phyloP scores from a whole-genome alignment of 176 grass and related monocot species.

The Bothriochloa decipiens region DNA sequence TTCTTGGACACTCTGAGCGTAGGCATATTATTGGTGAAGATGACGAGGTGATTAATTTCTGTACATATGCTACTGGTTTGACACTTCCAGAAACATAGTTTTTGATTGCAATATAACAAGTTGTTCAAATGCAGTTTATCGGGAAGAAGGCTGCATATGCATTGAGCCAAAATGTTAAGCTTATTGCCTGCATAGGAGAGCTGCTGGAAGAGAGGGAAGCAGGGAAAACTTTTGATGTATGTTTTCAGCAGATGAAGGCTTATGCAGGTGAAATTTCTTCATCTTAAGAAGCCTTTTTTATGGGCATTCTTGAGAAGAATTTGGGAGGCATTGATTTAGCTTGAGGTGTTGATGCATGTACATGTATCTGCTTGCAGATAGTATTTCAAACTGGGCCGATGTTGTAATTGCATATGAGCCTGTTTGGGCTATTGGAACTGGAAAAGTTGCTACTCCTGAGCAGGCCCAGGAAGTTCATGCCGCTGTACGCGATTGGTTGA shows the following conservation, averaged over 20 bases:
- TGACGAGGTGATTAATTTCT: constrained; percentile 61
- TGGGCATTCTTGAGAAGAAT: constrained; percentile 9
- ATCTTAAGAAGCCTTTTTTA: background rate
- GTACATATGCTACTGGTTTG: constrained; percentile 4
- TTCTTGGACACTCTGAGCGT: constrained; percentile 95
- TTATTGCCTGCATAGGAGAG: constrained; percentile 98
- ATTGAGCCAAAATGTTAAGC: constrained; percentile 95
- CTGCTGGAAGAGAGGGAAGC: constrained; percentile 95
- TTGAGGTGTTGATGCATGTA: constrained; percentile 25
- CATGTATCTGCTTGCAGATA: constrained; percentile 67
- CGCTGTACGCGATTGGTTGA: constrained; percentile 88
- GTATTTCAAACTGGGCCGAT: constrained; percentile 72
- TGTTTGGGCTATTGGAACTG: constrained; percentile 98
- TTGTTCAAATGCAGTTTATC: constrained; percentile 70
- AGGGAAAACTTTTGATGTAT: constrained; percentile 97
- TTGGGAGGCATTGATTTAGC: background rate
- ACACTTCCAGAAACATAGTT: background rate
- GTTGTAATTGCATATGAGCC: constrained; percentile 98
- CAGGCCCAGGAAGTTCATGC: constrained; percentile 97
- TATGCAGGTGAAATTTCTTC: constrained; percentile 69
- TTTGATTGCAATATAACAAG: constrained; percentile 18
- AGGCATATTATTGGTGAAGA: constrained; percentile 90
- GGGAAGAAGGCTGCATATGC: constrained; percentile 97
- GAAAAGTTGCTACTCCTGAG: constrained; percentile 89
- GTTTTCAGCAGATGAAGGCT: constrained; percentile 92